Evolutionary conservation across 768 basidiomycete genomes (phyloP), one percentile per base, ranked within the genome.

Genomic region (Hygrophorus pudorinus): DNA sequence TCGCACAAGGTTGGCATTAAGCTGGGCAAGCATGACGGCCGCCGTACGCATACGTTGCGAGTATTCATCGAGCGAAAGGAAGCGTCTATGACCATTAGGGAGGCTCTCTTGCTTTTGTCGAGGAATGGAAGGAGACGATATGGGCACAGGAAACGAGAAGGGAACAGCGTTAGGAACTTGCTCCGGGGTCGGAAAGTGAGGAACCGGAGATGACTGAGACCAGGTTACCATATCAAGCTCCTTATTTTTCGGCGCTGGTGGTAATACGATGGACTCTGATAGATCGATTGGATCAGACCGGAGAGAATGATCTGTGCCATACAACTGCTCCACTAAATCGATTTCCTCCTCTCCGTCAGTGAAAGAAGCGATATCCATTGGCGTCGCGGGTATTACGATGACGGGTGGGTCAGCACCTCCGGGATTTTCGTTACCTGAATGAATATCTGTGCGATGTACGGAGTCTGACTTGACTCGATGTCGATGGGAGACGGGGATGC

Each of bases 11-110:
- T 73, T 88, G 1, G 90, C 82, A 54, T 92, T 96, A 38, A 99
- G 73, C 62, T 99, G 96, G 1, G 96, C 82, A 21, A 99, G 80
- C 96, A 99, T 97, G 49, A 98, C 83, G 8, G 96, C 96, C 8
- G 96, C 96, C 8, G 92, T 96, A 6, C 90, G 80, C 96, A 99
- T 99, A 41, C 96, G 79, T 52, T 97, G 91, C 1, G 94, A 94
- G 64, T 99, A 99, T 53, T 99, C 94, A 53, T 99, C 94, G 17
- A 99, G 68, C 0, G 92, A 90, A 11, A 98, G 65, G 7, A 65
- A 57, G 16, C 60, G 62, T 20, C 35, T 21, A 13, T 16, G 13
- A 14, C 41, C 24, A 35, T 35, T 41, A 30, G 6, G 8, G 31
- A 11, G 11, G 30, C 36, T n/a, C 14, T 10, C 10, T 38, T 41